Evolutionary conservation across 805 yeast genomes (phyloP), one percentile per base, ranked within the genome.

Genomic region (Metschnikowia kunwiensis): DNA sequence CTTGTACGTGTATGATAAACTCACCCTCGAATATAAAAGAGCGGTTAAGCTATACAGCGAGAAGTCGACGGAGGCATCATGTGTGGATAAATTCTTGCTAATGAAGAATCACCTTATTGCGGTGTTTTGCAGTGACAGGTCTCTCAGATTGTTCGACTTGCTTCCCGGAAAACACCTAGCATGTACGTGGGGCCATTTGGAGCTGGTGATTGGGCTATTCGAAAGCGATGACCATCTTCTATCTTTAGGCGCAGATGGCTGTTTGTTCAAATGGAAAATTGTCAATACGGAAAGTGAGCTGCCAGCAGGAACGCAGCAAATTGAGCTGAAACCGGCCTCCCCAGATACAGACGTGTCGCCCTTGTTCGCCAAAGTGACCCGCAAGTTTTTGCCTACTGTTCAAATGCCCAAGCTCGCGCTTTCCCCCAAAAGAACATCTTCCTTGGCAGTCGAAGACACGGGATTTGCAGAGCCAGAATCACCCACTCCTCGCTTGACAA

Each of bases 131-230:
- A 54, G 75, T 0, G 88, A 82, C 53, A 79, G 78, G 51, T 72
- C 83, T 18, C 55, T 82, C 2, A 57, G 84, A 16, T 47, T 67
- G 2, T 78, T 72, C 49, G 64, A 65, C 19, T 72, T 67, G 42
- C 38, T 48, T 1, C 63, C 61, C 6, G 82, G 80, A 1, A 72
- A 60, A 32, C 67, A 67, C 7, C 28, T 77, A 7, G 65, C 75
- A 6, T 63, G 71, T 0, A 72, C 66, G 30, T 82, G 83, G 82
- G 89, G 69, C 1, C 70, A 63, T 32, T 61, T 57, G 60, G 69
- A 79, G 25, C 55, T 70, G 1, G 67, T 79, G 5, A 53, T 74
- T 10, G 72, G 75, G 0, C 38, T 80, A 13, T 42, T 56, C 6
- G 36, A 60, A 7, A 35, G 46, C 5, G 47, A 46, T 2, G 40